These are phyloP conservation scores for Hypsizygus marmoreus DNA, from an alignment of 768 basidiomycete species.

Conservation along the genomic window DNA sequence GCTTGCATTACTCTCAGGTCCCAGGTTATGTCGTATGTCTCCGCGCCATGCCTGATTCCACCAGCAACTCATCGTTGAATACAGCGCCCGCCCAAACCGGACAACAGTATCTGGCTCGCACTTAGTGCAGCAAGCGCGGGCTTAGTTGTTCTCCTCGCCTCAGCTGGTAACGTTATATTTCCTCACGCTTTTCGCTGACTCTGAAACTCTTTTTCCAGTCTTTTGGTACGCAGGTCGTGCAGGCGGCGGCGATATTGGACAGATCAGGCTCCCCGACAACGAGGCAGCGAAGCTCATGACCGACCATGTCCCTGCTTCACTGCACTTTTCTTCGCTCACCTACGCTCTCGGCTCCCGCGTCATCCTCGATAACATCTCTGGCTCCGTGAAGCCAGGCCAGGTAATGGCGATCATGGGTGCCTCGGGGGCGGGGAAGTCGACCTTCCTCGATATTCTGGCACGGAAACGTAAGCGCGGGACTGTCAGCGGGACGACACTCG, in stretches of 20 bases:
- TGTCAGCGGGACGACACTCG: slow-evolving; percentile 72
- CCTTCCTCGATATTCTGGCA: slow-evolving; percentile 94
- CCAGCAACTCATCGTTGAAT: background rate
- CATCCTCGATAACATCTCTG: slow-evolving; percentile 82
- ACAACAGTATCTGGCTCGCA: slow-evolving; percentile 81
- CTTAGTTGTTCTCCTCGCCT: slow-evolving; percentile 69
- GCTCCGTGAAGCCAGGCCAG: slow-evolving; percentile 85
- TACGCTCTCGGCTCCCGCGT: slow-evolving; percentile 70
- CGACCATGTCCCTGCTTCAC: slow-evolving; percentile 90
- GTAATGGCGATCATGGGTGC: slow-evolving; percentile 97
- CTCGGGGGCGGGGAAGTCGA: slow-evolving; percentile 95
- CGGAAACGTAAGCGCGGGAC: slow-evolving; percentile 82
- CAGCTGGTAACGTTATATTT: slow-evolving; percentile 45
- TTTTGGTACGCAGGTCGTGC: slow-evolving; percentile 92
- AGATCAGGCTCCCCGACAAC: slow-evolving; percentile 77
- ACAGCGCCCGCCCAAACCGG: slow-evolving; percentile 81
- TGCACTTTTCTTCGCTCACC: slow-evolving; percentile 87
- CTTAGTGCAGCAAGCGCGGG: slow-evolving; percentile 82
- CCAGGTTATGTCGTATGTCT: slow-evolving; percentile 81
- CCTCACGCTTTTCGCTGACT: background rate
- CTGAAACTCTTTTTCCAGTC: slow-evolving; percentile 32
- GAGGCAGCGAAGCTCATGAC: slow-evolving; percentile 87
- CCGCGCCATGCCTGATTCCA: background rate
- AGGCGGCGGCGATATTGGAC: slow-evolving; percentile 64
- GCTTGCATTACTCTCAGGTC: slow-evolving; percentile 89